A percentile compares a stretch with the other conserved stretches of the same genome.
These are phyloP conservation scores for Penicillium sp. DNA, from an alignment of 2,329 filamentous ascomycete genomes.

Conservation along the genomic window DNA sequence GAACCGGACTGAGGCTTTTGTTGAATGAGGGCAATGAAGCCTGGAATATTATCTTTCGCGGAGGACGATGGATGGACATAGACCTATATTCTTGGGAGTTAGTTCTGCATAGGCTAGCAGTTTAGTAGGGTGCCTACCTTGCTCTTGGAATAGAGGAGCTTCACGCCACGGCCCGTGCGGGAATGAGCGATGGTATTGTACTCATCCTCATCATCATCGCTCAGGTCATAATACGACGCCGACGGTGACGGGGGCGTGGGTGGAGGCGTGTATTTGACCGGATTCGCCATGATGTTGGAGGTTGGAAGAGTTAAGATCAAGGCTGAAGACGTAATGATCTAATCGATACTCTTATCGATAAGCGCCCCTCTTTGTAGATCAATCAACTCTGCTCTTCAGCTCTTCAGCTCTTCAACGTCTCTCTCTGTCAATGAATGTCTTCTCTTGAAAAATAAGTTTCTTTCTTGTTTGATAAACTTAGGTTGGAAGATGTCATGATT, in stretches of 20 bases:
- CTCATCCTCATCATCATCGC: constrained; percentile 91
- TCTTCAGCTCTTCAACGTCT: not conserved
- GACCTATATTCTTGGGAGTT: constrained; percentile 57
- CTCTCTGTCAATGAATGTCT: not conserved
- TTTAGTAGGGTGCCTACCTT: constrained; percentile 64
- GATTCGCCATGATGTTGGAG: constrained; percentile 30
- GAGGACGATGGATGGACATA: constrained; percentile 94
- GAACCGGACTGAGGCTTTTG: constrained; percentile 63
- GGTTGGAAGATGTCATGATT: not conserved
- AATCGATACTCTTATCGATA: constrained; percentile 20
- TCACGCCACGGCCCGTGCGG: constrained; percentile 77
- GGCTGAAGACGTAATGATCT: constrained; percentile 22
- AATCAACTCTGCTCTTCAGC: not conserved
- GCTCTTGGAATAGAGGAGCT: constrained; percentile 93
- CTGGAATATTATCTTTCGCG: constrained; percentile 91
- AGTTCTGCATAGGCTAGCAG: not conserved
- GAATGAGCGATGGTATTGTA: constrained; percentile 88
- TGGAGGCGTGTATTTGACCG: constrained; percentile 39
- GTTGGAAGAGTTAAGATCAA: constrained; percentile 2
- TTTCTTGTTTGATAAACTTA: not conserved
- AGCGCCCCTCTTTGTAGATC: not conserved
- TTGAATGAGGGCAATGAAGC: constrained; percentile 89
- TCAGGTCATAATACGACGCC: constrained; percentile 91
- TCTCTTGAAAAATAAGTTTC: not conserved
- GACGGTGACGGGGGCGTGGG: constrained; percentile 66